A percentile compares a stretch with the other conserved stretches of the same genome.
These are phyloP conservation scores for Ceraceosorus guamensis DNA, from an alignment of 1,284 basidiomycete species.

Conservation along the genomic window DNA sequence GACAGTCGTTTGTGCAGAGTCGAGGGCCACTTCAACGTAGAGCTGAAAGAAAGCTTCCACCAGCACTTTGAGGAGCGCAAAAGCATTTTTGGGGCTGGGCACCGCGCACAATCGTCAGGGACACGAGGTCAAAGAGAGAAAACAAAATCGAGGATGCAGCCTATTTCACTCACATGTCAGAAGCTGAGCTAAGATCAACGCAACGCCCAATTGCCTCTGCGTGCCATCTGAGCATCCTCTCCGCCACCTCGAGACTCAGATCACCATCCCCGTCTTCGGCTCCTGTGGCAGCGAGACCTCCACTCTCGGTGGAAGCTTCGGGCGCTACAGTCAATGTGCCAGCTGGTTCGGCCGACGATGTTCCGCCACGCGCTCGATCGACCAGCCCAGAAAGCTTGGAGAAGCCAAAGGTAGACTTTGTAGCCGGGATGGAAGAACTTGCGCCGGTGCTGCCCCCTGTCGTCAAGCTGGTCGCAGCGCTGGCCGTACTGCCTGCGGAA, in stretches of 20 bases:
- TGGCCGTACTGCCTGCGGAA: background rate
- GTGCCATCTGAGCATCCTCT: slow-evolving; percentile 45
- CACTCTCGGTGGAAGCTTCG: slow-evolving; percentile 12
- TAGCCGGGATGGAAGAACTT: slow-evolving; percentile 8
- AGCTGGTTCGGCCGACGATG: background rate
- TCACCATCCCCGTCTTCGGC: slow-evolving; percentile 20
- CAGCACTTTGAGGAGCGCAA: slow-evolving; percentile 75
- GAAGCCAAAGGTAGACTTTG: slow-evolving; percentile 29
- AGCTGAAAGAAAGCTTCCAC: slow-evolving; percentile 76
- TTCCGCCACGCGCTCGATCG: slow-evolving; percentile 30
- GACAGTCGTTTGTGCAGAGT: slow-evolving; percentile 69
- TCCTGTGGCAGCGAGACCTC: too few species aligned
- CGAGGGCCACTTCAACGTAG: slow-evolving; percentile 83
- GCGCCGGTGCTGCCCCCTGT: slow-evolving; percentile 3
- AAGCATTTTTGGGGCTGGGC: slow-evolving; percentile 76
- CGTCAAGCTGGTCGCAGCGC: slow-evolving; percentile 14
- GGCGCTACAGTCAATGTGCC: slow-evolving; percentile 1
- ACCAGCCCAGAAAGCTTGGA: slow-evolving; percentile 40
- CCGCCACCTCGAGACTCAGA: slow-evolving; percentile 35
- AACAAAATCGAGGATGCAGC: background rate
- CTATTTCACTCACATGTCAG: slow-evolving; percentile 26
- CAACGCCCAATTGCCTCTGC: slow-evolving; percentile 46
- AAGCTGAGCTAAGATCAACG: slow-evolving; percentile 38
- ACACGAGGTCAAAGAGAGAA: background rate
- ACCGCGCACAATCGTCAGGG: background rate